Conservation (phyloP, 805 yeast species). For the Saccharomycopsis capsularis region DNA sequence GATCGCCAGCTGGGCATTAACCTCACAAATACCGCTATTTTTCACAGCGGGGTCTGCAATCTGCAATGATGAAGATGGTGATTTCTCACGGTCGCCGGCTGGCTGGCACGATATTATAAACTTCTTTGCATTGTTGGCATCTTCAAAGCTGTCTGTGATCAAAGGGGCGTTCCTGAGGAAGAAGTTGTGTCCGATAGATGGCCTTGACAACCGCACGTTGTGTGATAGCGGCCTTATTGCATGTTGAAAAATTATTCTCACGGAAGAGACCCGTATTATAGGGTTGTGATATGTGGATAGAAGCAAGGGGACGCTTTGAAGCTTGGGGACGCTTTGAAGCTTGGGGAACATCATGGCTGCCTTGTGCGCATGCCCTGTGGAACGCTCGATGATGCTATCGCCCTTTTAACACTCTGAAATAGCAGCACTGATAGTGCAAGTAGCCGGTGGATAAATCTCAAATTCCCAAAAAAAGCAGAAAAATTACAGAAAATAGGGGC, state of each 20-base stretch:
- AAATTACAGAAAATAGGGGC: no score
- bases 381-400: no score
- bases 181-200: slow-evolving; percentile 7
- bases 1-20: no score
- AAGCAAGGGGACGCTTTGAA: no score
- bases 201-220: background rate
- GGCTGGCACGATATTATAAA: slow-evolving; percentile 19
- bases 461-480: no score
- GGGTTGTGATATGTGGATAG: no score
- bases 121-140: slow-evolving; percentile 14
- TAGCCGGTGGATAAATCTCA: no score
- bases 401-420: no score
- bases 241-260: background rate
- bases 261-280: background rate
- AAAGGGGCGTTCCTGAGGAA: slow-evolving; percentile 12
- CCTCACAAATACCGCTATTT: background rate
- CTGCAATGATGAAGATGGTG: background rate
- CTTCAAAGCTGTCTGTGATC: slow-evolving; percentile 5
- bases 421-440: no score
- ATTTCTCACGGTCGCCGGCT: no score
- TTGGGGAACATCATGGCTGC: background rate
- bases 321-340: background rate
- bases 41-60: no score
- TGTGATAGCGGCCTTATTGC: background rate
- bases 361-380: background rate